Evolutionary conservation across 2,329 filamentous ascomycete genomes (phyloP), one percentile per base, ranked within the genome.

Genomic region (Scytalidium lignicola): DNA sequence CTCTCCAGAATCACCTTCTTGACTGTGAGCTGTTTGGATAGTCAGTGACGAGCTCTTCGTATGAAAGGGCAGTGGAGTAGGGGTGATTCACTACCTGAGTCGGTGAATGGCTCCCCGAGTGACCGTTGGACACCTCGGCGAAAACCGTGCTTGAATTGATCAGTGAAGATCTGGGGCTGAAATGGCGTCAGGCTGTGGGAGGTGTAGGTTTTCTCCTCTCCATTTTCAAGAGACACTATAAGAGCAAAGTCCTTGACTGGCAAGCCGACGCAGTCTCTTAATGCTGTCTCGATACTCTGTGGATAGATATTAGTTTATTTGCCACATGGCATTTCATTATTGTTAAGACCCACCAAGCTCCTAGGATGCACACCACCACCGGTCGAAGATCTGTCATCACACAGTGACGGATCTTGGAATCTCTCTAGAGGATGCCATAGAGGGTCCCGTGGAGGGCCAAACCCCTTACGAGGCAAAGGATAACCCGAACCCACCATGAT

Each of bases 181-280:
- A 54, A 54, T 7, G 48, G 53, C 5, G 43, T 53, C 12, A 62
- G 44, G 22, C 51, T 54, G 10, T 45, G 42, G 3, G 60, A 60
- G 5, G 55, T 54, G 37, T 56, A 64, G 2, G 46, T 55, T 2
- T 47, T 54, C 39, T 56, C 49, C 39, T 60, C 50, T 20, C 60
- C 58, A 48, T 56, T 51, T 1, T 62, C 59, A n/a, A 52, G 46
- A 6, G 53, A 41, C 8, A 57, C 56, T 28, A 60, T 49, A 9
- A 64, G 48, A 2, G 55, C 58, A 48, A 59, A 64, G 15, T 60
- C 56, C 44, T 54, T 58, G 3, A 58, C 20, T 1, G 53, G 46
- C 21, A 63, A 49, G 2, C 54, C 29, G 32, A 51, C 55, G 51
- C 55, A 58, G 8, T 60, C 52, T 44, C 48, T 60, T 44, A 64